Conservation (phyloP, 257 asterid genomes). For the Solanum habrochaites region DNA sequence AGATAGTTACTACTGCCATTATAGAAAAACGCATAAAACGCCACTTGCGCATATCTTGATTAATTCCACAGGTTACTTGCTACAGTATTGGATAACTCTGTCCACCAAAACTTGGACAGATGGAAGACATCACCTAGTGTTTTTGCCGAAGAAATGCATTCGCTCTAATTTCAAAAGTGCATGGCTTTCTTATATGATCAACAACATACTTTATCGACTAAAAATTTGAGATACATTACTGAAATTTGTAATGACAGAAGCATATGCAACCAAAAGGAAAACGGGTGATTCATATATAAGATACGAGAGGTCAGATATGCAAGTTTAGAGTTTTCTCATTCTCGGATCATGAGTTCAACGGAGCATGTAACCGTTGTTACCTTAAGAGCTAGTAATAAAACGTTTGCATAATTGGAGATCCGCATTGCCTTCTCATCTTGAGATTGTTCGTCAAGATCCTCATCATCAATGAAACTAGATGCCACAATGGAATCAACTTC, state of each 20-base stretch:
- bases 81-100: neutral
- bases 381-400: slow-evolving; percentile 64
- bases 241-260: neutral
- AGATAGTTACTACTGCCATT: neutral
- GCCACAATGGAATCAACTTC: slow-evolving; percentile 44
- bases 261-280: neutral
- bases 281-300: neutral
- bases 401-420: slow-evolving; percentile 70
- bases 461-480: slow-evolving; percentile 41
- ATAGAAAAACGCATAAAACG: neutral
- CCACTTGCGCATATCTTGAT: neutral
- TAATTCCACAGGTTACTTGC: neutral
- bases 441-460: slow-evolving; percentile 47
- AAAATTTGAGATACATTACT: neutral
- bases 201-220: neutral
- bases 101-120: neutral
- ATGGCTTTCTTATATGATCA: neutral
- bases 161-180: neutral
- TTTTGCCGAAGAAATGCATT: neutral
- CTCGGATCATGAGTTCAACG: neutral
- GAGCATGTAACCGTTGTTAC: slow-evolving; percentile 14
- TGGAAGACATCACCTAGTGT: neutral
- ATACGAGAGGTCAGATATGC: neutral
- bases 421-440: slow-evolving; percentile 83
- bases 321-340: neutral